Conservation (phyloP, 1,284 basidiomycete genomes). For the Sanghuangporus baumii region DNA sequence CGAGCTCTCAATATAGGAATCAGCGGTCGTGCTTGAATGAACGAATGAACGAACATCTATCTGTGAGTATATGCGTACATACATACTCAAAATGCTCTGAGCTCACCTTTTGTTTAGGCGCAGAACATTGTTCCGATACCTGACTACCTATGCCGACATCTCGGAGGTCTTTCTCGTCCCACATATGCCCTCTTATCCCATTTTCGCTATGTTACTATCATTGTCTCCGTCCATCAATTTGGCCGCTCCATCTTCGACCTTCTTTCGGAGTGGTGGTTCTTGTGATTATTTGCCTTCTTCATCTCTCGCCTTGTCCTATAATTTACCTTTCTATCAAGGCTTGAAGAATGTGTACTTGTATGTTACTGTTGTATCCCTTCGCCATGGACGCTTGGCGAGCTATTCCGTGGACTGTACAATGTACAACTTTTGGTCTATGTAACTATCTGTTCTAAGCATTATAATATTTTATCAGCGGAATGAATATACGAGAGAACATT, state of each 20-base stretch:
- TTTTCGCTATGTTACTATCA: background rate
- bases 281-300: background rate
- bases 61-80: background rate
- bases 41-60: background rate
- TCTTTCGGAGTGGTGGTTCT: background rate
- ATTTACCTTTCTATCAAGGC: background rate
- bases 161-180: too few species aligned
- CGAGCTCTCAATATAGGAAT: slow-evolving; percentile 59
- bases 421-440: too few species aligned
- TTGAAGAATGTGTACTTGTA: background rate
- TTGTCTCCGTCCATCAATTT: background rate
- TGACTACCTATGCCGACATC: background rate
- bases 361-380: background rate
- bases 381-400: background rate
- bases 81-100: background rate
- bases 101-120: background rate
- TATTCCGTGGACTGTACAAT: background rate
- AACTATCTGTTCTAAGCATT: too few species aligned
- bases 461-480: background rate
- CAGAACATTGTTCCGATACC: background rate
- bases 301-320: background rate
- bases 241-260: background rate
- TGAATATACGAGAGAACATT: background rate
- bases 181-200: too few species aligned
- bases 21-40: background rate